Evolutionary conservation across 352 stramenopile species (phyloP), one percentile per base, ranked within the genome.

Genomic region (Plasmopara halstedii): DNA sequence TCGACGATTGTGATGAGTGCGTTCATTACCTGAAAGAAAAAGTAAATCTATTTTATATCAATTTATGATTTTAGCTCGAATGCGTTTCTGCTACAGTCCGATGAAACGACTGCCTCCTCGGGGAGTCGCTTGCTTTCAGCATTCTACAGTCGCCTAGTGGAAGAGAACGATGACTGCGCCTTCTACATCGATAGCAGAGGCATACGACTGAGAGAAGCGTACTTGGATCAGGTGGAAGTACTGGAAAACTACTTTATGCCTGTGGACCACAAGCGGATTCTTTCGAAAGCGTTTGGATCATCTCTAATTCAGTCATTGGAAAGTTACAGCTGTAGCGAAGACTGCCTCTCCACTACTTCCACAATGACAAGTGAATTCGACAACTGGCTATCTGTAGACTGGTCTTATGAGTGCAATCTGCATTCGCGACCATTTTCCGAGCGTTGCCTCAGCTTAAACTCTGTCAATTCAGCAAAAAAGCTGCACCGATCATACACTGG

Each of bases 91-190:
- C 59, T 74, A 17, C 58, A 68, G 18, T 68, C 60, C 23, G 78
- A 58, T 36, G 62, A 44, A 29, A 64, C 69, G 11, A 71, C 64
- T 13, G 74, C 70, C 17, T 89, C 77, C 3, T 73, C 71, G 1
- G 80, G 81, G 10, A 82, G 75, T 47, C 78, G 78, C 35, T 57
- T 92, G 64, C 57, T 92, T 17, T 88, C 78, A 18, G 66, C 81
- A 22, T 84, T 87, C 50, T 92, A 88, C 63, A 87, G 81, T 51
- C 73, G 78, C 42, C 62, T 88, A 42, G 60, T 92, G 15, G 56
- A 62, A 15, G 78, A 89, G 41, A 70, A 68, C 19, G 73, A 85
- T 43, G 72, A 83, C 55, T 82, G 66, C 48, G 68, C 72, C 20
- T 85, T 64, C 51, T 85, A 80, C 44, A 49, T 83, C 21, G 67